Evolutionary conservation across 2,329 filamentous ascomycete species (phyloP).

Genomic region (Pseudopithomyces maydicus): DNA sequence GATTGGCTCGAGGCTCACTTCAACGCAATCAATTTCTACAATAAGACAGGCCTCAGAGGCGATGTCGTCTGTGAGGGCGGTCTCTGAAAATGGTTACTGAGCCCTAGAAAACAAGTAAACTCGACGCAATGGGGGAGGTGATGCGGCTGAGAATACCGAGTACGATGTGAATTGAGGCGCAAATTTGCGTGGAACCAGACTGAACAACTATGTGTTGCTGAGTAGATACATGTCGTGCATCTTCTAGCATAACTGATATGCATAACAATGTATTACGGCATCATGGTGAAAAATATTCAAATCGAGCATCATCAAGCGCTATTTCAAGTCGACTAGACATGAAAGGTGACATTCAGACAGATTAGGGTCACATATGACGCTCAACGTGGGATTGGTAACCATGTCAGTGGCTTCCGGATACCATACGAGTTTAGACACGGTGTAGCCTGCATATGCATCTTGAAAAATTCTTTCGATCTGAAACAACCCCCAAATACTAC

Average conservation of each 20-base stretch:
- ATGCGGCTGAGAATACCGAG: not conserved
- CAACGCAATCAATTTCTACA: slow-evolving; percentile 24
- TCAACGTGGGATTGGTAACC: not conserved
- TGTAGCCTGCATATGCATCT: not conserved
- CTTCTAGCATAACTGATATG: not conserved
- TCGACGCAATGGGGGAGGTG: not conserved
- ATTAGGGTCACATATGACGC: not conserved
- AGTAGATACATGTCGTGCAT: not conserved
- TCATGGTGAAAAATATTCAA: too few species aligned
- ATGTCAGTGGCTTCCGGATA: not conserved
- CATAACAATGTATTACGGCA: not conserved
- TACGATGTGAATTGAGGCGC: not conserved
- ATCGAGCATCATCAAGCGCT: too few species aligned
- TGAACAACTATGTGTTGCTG: too few species aligned
- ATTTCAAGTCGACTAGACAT: not conserved
- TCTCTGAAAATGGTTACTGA: slow-evolving; percentile 27
- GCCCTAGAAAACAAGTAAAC: not conserved
- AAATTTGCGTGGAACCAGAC: too few species aligned
- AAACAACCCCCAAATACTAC: not conserved
- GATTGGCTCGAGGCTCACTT: slow-evolving; percentile 23
- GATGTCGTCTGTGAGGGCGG: slow-evolving; percentile 18
- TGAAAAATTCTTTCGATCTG: not conserved
- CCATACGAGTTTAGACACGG: not conserved
- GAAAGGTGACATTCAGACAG: not conserved
- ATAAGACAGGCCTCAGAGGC: slow-evolving; percentile 6